phyloP scores from a whole-genome alignment of 805 yeast genomes.

The Candida silvatica region DNA sequence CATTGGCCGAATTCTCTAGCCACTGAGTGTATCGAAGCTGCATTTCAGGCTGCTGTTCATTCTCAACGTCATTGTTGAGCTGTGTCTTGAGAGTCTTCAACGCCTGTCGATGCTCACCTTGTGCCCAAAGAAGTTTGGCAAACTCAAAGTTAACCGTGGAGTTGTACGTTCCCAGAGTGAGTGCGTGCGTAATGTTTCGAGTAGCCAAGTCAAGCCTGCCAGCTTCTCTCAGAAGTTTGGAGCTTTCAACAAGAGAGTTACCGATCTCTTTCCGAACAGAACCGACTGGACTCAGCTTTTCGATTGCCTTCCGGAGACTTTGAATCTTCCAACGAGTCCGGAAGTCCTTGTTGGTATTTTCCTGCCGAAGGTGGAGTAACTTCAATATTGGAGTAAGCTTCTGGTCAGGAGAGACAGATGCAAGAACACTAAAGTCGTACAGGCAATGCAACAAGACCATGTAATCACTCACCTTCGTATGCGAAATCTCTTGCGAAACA shows the following conservation, averaged over 20 bases:
- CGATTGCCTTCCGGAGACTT: slow-evolving; percentile 32
- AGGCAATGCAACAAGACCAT: slow-evolving; percentile 52
- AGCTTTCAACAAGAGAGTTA: slow-evolving; percentile 47
- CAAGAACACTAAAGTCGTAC: slow-evolving; percentile 43
- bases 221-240: slow-evolving; percentile 59
- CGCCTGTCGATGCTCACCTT: slow-evolving; percentile 83
- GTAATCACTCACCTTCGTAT: slow-evolving; percentile 37
- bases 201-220: slow-evolving; percentile 68
- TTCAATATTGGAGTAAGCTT: slow-evolving; percentile 10
- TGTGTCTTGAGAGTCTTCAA: slow-evolving; percentile 50
- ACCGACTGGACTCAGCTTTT: slow-evolving; percentile 16
- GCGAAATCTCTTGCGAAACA: slow-evolving; percentile 38
- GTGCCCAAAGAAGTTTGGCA: slow-evolving; percentile 79
- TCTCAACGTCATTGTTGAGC: slow-evolving; percentile 8
- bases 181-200: slow-evolving; percentile 54
- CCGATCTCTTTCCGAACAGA: slow-evolving; percentile 28
- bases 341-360: slow-evolving; percentile 27
- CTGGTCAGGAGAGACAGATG: slow-evolving; percentile 11
- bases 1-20: slow-evolving; percentile 81
- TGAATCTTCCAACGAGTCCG: slow-evolving; percentile 38
- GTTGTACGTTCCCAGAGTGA: slow-evolving; percentile 29
- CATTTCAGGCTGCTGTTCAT: slow-evolving; percentile 25
- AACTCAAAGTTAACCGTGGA: slow-evolving; percentile 55
- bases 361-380: slow-evolving; percentile 13
- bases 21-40: slow-evolving; percentile 78